Conservation (phyloP, 306 rosid species). For the Styphnolobium japonicum region DNA sequence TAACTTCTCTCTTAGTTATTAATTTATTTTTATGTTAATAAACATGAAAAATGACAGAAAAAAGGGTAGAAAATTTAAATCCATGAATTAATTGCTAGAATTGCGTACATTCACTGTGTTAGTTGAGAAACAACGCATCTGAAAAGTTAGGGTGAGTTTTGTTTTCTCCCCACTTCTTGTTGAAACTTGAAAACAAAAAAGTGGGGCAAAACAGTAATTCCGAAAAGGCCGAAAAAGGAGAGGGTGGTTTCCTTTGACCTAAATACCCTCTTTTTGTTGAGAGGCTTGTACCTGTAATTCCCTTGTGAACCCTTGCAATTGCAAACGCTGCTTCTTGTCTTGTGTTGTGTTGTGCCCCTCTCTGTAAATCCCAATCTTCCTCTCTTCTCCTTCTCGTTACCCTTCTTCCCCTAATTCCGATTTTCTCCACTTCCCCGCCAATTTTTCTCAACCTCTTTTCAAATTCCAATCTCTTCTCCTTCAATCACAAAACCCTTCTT, state of each 20-base stretch:
- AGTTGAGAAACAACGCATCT: too few species aligned
- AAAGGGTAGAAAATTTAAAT: too few species aligned
- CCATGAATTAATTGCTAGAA: too few species aligned
- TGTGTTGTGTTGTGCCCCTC: too few species aligned
- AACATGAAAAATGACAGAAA: too few species aligned
- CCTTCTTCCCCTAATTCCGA: slow-evolving; percentile 58
- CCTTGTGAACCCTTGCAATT: slow-evolving; percentile 81
- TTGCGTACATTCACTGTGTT: too few species aligned
- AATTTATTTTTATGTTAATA: too few species aligned
- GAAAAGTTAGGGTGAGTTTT: too few species aligned
- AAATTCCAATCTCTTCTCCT: slow-evolving; percentile 30
- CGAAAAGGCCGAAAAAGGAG: not conserved
- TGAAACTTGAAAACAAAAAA: too few species aligned
- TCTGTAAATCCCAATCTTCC: slow-evolving; percentile 57
- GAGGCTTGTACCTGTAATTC: slow-evolving; percentile 61
- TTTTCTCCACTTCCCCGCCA: slow-evolving; percentile 92
- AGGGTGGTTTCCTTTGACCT: slow-evolving; percentile 52
- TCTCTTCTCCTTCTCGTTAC: slow-evolving; percentile 75
- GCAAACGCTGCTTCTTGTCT: slow-evolving; percentile 46
- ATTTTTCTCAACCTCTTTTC: slow-evolving; percentile 46
- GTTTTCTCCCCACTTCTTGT: too few species aligned
- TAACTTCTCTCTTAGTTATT: too few species aligned
- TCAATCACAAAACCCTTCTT: slow-evolving; percentile 21
- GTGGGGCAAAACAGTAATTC: slow-evolving; percentile 78
- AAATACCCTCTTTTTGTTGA: slow-evolving; percentile 75